Base-by-base conservation (phyloP, 2,329 filamentous ascomycete genomes). In the Xylariomycetidae sp. region DNA sequence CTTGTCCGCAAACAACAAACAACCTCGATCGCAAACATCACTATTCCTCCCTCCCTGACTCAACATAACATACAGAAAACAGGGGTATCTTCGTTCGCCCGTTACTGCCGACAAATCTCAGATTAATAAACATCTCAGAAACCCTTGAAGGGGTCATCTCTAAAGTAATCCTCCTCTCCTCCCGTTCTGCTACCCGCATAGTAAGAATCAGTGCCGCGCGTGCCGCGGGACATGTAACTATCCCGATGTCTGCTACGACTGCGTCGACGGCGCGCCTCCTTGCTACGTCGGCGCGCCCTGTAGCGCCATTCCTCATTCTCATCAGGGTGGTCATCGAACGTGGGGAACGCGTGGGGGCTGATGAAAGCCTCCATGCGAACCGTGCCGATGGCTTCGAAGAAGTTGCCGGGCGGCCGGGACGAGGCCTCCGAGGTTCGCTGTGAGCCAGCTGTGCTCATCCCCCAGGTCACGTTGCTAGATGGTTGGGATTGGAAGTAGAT, bases 321-420 rank as follows among this genome's bases (percentile, higher is more conserved):
- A 34, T 70, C 64, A 0, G 66, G 62, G 26, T 64, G 58, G 10
- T 72, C 69, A 10, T 64, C 62, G 33, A 69, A 63, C 17, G 64
- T 62, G 3, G 63, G 63, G 40, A 69, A 66, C 2, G 73, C 66
- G 9, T 81, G 57, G 1, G 78, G 78, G 48, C 70, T 79, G 46
- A 98, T 94, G 58, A 97, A 98, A 0, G 92, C 92, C 59, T 97
- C 90, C 90, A 98, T 97, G 17, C 92, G 80, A 29, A 97, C 80
- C 2, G 89, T 97, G 2, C 89, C 88, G 37, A 94, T 82, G 2
- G 85, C 85, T 49, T 94, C 88, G 53, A 92, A 92, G 64, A 92
- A 89, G 57, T 80, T 79, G 37, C 64, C 64, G 1, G 66, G 47
- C 18, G 59, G 58, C 5, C 62, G 57, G 8, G 69, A 73, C 1